Evolutionary conservation across 441 rosid genomes (phyloP), one percentile per base, ranked within the genome.

Genomic region (Sinapis alba): DNA sequence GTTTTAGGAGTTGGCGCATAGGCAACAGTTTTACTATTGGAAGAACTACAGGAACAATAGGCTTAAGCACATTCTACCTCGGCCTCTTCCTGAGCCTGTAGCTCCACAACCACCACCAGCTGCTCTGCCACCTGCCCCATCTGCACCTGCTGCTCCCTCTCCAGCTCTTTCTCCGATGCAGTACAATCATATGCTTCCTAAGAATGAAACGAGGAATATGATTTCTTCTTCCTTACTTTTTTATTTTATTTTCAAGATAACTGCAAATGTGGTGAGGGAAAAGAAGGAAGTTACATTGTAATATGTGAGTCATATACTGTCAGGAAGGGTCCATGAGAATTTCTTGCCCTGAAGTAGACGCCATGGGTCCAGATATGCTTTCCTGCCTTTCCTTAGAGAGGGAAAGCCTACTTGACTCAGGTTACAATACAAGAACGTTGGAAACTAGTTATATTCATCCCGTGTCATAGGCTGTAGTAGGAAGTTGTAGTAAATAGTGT

Each of bases 1-100:
- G 65, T 63, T 38, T 12, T 38, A 95, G 98, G 98, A 93, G 76
- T 72, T 96, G 87, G 89, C 92, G 0, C 98, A 93, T 80, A 85
- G 99, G 75, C 97, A 93, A 79, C 97, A 93, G 77, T 96, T 96
- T 87, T 96, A 87, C 77, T 93, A 79, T 78, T 93, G 98, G 98
- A 94, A 96, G 87, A 94, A 96, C 86, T 88, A 93, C 72, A 85
- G 97, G 77, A 96, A 90, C 86, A 95, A 95, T 73, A 79, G 97
- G 69, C 72, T 95, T 82, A 93, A 93, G 80, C 98, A 91, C 90
- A 91, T 91, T 75, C 75, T 86, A 78, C 98, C 97, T 6, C 87
- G 93, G 81, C 89, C 94, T 57, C 94, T 91, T 81, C 97, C 97
- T 12, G 99, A 96, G 73, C 88, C 85, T 73, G 67, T 64, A 65